Base-by-base conservation (phyloP, 2,329 filamentous ascomycete species). In the Fusarium foetens region DNA sequence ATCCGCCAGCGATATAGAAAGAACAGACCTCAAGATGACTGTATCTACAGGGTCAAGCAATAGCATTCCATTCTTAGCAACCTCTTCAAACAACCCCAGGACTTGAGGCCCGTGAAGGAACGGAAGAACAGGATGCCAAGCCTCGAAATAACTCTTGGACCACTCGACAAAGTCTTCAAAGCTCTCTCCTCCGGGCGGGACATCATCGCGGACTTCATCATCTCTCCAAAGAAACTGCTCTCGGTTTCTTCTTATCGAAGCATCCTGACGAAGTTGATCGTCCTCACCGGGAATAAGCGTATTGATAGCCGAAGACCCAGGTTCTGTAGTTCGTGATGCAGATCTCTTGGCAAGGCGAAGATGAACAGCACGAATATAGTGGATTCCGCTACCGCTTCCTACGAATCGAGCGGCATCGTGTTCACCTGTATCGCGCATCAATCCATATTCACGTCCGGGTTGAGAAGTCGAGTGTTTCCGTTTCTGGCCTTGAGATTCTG, bases 381-480 rank as follows among this genome's bases (percentile, higher is more conserved):
- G 84, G n/a, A 89, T 89, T 3, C 88, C 88, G 66, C 87, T 89
- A 21, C 86, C 85, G 55, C 87, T 89, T 8, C 88, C 88, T 8
- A 89, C 83, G 61, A 90, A 90, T 1, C 85, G 86, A 19, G 86
- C 84, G 6, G 84, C 84, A 27, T 83, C 84, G 35, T 83, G 81
- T 33, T 82, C 82, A 21, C 81, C 82, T 33, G 83, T 80, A 69
- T 86, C 84, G 64, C 87, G 83, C 86, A 89, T 89, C 61, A 88
- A 69, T 13, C 79, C 79, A 76, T 79, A 78, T 52, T 80, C 79
- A 31, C 79, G 79, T 17, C 77, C 75, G 5, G 77, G 75, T 23
- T 75, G 77, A 13, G 76, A 72, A 2, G 60, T 59, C 14, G 79
- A 79, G 25, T 75, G 72, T 58, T 80, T 80, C 14, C 79, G 76